Evolutionary conservation across 2,329 filamentous ascomycete species (phyloP), one percentile per base, ranked within the genome.

Genomic region (Aspergillus brasiliensis): DNA sequence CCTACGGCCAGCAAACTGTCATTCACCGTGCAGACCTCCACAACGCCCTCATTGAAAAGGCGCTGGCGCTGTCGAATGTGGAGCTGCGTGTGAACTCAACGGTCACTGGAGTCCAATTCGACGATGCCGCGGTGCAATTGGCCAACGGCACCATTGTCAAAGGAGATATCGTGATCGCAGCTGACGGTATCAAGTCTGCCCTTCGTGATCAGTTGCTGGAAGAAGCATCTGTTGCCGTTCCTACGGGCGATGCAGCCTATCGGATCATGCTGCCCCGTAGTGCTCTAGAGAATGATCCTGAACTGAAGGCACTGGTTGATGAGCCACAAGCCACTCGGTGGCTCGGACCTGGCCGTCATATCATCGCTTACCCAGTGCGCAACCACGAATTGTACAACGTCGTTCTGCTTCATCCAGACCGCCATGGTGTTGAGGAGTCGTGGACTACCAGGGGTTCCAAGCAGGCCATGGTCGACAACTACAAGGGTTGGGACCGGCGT

Each of bases 331-430:
- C 89, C 2, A 88, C 87, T 40, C 84, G 91, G 52, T 93, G 90
- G 90, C 89, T 93, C 54, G 90, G 90, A 31, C 86, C 87, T 70
- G 85, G 85, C 66, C 83, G 89, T 1, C 91, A 93, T 74, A 89
- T 92, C 73, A 91, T 93, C 67, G 89, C 89, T 0, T 94, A 93
- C 72, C 87, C 90, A 0, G 87, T 94, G 46, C 82, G 85, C 62
- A 84, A 82, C 69, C 86, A 91, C 68, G 82, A 81, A 37, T 83
- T 88, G 67, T 89, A 88, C 77, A 89, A 89, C 74, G 76, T 89
- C 34, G 86, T 86, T 11, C 82, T 85, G 10, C 80, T 84, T 28
- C 86, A 88, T 71, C 86, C 86, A 2, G 86, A 88, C 67, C 77
- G 75, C 63, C 83, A 86, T 70, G 87, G 86, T 57, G 84, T 86